Evolutionary conservation across 1,284 basidiomycete genomes (phyloP), one percentile per base, ranked within the genome.

Genomic region (Irpex lacteus): DNA sequence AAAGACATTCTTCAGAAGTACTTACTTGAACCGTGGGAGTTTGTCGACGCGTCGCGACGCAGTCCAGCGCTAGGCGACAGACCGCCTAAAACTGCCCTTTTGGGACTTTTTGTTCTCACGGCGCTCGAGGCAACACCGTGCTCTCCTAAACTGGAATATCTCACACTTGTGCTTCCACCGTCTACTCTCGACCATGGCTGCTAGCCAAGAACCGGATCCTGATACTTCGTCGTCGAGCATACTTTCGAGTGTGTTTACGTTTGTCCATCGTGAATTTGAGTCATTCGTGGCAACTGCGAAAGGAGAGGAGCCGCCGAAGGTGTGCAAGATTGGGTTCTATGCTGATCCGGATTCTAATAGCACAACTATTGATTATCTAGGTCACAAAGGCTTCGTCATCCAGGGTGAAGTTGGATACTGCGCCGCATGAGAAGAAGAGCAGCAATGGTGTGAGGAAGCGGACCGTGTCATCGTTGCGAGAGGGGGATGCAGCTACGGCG

Each of bases 251-350:
- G 87, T 91, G 5, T 80, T 91, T 69, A 82, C 75, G 71, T 90
- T 87, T 71, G 83, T 92, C 3, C 84, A 89, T n/a, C 79, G 84
- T 55, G 90, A 92, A 73, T 70, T 92, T 36, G 85, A 85, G 58
- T 87, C 86, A 13, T 92, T 92, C 73, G 81, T 91, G 18, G 75
- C 82, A 47, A 87, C 80, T 69, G 90, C 90, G 60, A 85, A 86
- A 3, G 87, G 88, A 2, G 76, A 77, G 15, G 67, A 72, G 6
- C 67, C 75, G 5, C 63, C 68, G 53, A 59, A 71, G 70, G 75
- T 75, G 40, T 3, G 36, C 36, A 63, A n/a, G 18, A 50, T 37
- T 34, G 26, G 52, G 18, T 13, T 32, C 9, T 19, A n/a, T 53
- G 52, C 19, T 19, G 52, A 53, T 53, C 52, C 52, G 19, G 52